These are phyloP conservation scores for Neonectria ditissima DNA, from an alignment of 2,329 filamentous ascomycete species.

Conservation along the genomic window DNA sequence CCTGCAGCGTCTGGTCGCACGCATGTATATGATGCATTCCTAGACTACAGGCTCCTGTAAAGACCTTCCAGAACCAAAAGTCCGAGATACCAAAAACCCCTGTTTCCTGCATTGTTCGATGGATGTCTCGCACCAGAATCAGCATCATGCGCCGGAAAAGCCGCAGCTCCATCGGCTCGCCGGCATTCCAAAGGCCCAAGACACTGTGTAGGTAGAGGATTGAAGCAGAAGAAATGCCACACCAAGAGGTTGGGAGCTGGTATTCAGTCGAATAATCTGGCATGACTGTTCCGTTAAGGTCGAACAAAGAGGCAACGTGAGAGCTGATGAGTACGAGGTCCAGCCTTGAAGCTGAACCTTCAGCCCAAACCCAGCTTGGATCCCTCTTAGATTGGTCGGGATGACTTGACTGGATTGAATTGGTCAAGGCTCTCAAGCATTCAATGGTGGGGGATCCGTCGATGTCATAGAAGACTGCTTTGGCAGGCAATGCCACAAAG, in stretches of 20 bases:
- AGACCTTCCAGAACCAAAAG: slow-evolving; percentile 39
- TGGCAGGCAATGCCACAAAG: slow-evolving; percentile 19
- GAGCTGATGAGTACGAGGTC: slow-evolving; percentile 28
- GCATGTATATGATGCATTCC: neutral
- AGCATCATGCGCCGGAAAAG: slow-evolving; percentile 21
- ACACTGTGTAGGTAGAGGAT: slow-evolving; percentile 37
- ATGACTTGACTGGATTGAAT: neutral
- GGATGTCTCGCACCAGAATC: slow-evolving; percentile 28
- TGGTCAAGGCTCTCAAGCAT: slow-evolving; percentile 31
- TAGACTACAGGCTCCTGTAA: slow-evolving; percentile 29
- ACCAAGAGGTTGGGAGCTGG: slow-evolving; percentile 32
- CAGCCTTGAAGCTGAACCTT: slow-evolving; percentile 38
- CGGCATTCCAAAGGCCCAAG: slow-evolving; percentile 28
- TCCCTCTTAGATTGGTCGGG: slow-evolving; percentile 22
- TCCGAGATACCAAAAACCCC: neutral
- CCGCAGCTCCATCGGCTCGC: slow-evolving; percentile 15
- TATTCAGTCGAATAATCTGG: neutral
- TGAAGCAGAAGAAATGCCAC: slow-evolving; percentile 24
- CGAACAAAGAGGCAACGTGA: slow-evolving; percentile 33
- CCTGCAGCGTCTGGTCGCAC: neutral
- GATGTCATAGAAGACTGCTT: slow-evolving; percentile 21
- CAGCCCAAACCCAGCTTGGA: slow-evolving; percentile 37
- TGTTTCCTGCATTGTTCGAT: neutral
- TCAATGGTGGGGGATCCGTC: slow-evolving; percentile 29
- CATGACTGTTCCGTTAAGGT: neutral